phyloP scores from a whole-genome alignment of 306 rosid species.

The Casuarina glauca region DNA sequence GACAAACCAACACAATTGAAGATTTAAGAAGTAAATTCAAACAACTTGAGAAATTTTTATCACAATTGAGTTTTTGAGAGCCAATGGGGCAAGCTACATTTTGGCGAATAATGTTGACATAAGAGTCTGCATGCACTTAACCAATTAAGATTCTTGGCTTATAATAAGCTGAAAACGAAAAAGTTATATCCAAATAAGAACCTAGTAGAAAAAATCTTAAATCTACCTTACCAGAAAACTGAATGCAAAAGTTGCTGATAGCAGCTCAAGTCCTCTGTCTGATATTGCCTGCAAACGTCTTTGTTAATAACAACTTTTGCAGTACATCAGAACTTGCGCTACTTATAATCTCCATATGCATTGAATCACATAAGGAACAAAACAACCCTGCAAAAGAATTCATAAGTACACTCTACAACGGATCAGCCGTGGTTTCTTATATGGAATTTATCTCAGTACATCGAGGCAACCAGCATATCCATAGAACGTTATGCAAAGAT shows the following conservation, averaged over 20 bases:
- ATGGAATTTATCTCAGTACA: neutral
- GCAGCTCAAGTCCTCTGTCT: conserved; percentile 84
- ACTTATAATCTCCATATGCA: conserved; percentile 13
- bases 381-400: neutral
- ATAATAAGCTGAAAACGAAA: neutral
- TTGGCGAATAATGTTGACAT: neutral
- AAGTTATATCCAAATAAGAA: conserved; percentile 16
- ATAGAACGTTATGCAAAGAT: neutral
- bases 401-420: neutral
- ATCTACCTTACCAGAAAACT: conserved; percentile 71
- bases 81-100: neutral
- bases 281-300: conserved; percentile 50
- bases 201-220: conserved; percentile 9
- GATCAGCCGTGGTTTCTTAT: neutral
- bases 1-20: neutral
- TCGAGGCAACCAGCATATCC: neutral
- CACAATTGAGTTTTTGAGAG: neutral
- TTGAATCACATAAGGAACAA: neutral
- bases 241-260: conserved; percentile 74
- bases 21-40: neutral
- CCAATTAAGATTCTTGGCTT: neutral
- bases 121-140: neutral
- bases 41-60: neutral
- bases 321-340: neutral
- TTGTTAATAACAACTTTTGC: neutral